Percentiles rank a stretch among this genome's conserved stretches.
Conservation (phyloP, 371 early-diverging fungal genomes). For the Mortierella sp. region DNA sequence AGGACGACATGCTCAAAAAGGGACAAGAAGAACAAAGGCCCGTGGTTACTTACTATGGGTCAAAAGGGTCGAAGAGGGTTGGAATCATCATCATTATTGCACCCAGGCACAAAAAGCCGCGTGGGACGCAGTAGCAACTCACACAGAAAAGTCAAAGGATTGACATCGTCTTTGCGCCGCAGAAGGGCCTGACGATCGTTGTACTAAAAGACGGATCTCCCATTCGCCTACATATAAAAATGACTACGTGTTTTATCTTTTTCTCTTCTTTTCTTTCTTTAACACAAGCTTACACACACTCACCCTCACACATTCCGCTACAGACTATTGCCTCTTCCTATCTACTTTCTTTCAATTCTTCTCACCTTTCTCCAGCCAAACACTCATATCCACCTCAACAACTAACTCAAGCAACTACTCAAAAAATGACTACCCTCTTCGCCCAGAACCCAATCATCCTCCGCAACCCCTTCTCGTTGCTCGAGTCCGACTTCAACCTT, state of each 20-base stretch:
- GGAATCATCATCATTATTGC: neutral
- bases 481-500: constrained; percentile 18
- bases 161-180: neutral
- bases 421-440: constrained; percentile 28
- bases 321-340: neutral
- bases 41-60: too few species aligned
- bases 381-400: neutral
- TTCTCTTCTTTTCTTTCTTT: neutral
- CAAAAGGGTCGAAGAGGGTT: neutral
- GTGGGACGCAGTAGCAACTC: neutral
- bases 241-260: neutral
- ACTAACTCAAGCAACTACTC: neutral
- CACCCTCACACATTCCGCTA: neutral
- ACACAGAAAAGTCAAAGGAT: neutral
- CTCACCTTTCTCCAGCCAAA: neutral
- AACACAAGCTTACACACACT: neutral
- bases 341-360: neutral
- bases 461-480: constrained; percentile 41
- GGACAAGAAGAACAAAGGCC: neutral
- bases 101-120: neutral
- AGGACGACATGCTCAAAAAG: neutral
- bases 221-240: neutral
- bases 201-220: neutral
- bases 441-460: constrained; percentile 35
- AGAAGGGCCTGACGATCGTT: neutral